Conservation (phyloP, 2,329 filamentous ascomycete species). For the Aspergillus spinulosporus region DNA sequence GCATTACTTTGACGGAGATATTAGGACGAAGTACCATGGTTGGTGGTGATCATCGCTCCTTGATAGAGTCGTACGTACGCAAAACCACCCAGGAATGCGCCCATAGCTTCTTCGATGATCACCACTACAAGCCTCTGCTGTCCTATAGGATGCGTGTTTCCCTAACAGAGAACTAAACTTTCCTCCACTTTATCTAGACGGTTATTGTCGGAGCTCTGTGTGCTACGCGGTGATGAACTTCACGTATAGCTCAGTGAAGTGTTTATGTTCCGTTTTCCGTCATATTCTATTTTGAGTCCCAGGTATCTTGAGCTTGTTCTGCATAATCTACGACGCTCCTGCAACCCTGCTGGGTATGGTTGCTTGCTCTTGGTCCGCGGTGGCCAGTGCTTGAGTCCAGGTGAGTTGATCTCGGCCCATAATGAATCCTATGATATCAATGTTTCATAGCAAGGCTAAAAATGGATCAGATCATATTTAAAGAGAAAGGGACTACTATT, state of each 20-base stretch:
- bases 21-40: background rate
- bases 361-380: background rate
- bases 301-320: background rate
- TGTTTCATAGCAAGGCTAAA: background rate
- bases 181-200: background rate
- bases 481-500: background rate
- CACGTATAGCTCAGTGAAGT: conserved; percentile 1
- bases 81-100: conserved; percentile 25
- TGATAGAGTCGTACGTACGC: conserved; percentile 2
- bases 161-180: background rate
- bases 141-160: background rate
- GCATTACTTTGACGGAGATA: conserved; percentile 1
- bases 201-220: background rate
- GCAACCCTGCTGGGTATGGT: background rate
- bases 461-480: background rate
- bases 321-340: background rate
- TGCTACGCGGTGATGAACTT: background rate
- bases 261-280: background rate
- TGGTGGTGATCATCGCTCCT: background rate
- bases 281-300: conserved; percentile 1
- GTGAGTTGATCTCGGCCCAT: background rate
- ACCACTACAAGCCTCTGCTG: conserved; percentile 4
- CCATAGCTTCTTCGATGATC: conserved; percentile 3
- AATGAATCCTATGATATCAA: background rate
- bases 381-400: background rate